These are phyloP conservation scores for Blepharisma japonicum DNA, from an alignment of 73 alveolate species.

Conservation along the genomic window DNA sequence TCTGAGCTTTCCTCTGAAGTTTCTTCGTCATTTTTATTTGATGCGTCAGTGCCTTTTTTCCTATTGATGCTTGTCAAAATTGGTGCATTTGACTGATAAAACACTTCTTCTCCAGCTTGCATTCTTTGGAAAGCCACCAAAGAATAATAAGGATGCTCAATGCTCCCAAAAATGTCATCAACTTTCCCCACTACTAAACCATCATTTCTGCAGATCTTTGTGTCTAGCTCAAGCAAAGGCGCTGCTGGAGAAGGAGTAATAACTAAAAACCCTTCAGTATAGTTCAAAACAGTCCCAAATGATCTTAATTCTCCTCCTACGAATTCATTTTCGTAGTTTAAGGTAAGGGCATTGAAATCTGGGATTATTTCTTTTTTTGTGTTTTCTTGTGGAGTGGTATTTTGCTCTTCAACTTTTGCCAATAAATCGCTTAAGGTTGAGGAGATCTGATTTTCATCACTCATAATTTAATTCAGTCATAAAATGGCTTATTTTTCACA, in stretches of 20 bases:
- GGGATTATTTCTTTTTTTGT: constrained; percentile 10
- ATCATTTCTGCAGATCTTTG: not conserved
- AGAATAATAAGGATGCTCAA: constrained; percentile 20
- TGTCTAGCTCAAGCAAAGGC: constrained; percentile 9
- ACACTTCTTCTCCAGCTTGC: not conserved
- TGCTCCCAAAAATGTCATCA: constrained; percentile 20
- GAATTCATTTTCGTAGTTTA: constrained; percentile 7
- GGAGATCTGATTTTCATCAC: too few species aligned
- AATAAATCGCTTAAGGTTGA: too few species aligned
- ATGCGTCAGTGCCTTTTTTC: constrained; percentile 19
- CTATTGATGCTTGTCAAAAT: not conserved
- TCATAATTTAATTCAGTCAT: too few species aligned
- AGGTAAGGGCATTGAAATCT: not conserved
- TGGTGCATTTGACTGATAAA: not conserved
- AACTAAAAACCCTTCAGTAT: constrained; percentile 15
- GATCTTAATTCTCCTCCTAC: not conserved
- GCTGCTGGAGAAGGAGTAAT: constrained; percentile 8
- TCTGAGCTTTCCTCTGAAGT: constrained; percentile 28
- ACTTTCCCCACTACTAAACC: not conserved
- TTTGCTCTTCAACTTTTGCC: too few species aligned
- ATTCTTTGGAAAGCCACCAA: not conserved
- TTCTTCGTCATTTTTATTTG: constrained; percentile 22
- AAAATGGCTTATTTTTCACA: too few species aligned
- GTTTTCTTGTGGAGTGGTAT: not conserved
- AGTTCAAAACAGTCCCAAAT: constrained; percentile 3